These are phyloP conservation scores for Ogataea henricii DNA, from an alignment of 805 yeast genomes.

Conservation along the genomic window DNA sequence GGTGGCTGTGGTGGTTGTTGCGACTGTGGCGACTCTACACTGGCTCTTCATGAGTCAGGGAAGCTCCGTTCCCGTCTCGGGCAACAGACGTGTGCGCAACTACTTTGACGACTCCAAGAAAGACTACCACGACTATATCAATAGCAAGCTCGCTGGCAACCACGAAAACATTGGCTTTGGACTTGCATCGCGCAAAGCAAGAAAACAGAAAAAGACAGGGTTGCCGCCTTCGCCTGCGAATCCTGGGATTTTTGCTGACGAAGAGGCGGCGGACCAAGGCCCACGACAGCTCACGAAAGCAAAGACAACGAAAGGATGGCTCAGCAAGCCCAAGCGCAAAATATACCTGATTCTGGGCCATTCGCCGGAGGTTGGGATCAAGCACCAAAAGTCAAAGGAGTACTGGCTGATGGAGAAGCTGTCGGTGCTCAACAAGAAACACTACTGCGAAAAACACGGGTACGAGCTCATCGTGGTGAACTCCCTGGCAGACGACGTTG, in stretches of 20 bases:
- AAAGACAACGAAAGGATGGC: constrained; percentile 6
- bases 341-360: constrained; percentile 42
- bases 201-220: constrained; percentile 28
- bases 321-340: constrained; percentile 30
- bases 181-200: constrained; percentile 12
- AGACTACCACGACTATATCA: constrained; percentile 28
- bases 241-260: constrained; percentile 30
- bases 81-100: constrained; percentile 16
- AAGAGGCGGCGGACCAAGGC: constrained; percentile 7
- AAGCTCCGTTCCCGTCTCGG: not conserved
- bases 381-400: constrained; percentile 41
- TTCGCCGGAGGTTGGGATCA: constrained; percentile 43
- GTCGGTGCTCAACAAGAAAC: constrained; percentile 48
- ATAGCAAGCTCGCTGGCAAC: constrained; percentile 25
- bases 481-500: constrained; percentile 38
- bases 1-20: constrained; percentile 4
- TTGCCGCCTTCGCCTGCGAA: constrained; percentile 27
- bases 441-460: constrained; percentile 49
- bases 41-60: constrained; percentile 3
- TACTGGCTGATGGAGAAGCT: constrained; percentile 50
- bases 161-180: constrained; percentile 31
- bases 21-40: not conserved
- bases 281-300: constrained; percentile 5
- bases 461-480: constrained; percentile 45
- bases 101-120: constrained; percentile 20